Conservation (phyloP, 2,329 filamentous ascomycete genomes). For the Fusarium clavum region DNA sequence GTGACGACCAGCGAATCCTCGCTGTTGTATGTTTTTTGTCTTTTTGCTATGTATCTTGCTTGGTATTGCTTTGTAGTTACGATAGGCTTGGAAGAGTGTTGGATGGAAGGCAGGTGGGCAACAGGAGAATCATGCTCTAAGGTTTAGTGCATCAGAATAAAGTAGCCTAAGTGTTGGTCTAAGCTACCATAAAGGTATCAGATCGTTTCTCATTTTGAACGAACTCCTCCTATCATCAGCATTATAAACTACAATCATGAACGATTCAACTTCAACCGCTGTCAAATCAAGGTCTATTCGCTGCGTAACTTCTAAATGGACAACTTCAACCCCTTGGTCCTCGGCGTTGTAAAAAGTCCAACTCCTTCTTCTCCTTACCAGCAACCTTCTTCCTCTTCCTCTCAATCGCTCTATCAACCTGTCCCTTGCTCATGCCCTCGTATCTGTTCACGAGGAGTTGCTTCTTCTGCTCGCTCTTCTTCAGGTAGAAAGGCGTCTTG, state of each 20-base stretch:
- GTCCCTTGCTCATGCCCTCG: constrained; percentile 83
- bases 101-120: too few species aligned
- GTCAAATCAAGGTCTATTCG: neutral
- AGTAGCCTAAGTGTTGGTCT: too few species aligned
- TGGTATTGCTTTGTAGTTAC: too few species aligned
- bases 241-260: neutral
- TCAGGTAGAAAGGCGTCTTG: constrained; percentile 93
- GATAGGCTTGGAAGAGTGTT: too few species aligned
- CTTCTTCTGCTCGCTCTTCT: constrained; percentile 93
- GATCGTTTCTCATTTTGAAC: neutral
- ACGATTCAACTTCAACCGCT: neutral
- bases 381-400: constrained; percentile 90
- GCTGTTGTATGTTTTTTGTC: too few species aligned
- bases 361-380: constrained; percentile 83
- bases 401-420: constrained; percentile 87
- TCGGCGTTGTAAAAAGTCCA: constrained; percentile 59
- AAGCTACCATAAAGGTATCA: too few species aligned
- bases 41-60: too few species aligned
- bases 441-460: constrained; percentile 82
- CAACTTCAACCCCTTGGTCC: neutral
- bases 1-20: too few species aligned
- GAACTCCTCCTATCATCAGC: neutral
- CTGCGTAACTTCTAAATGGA: neutral
- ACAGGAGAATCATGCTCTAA: too few species aligned
- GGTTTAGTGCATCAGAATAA: too few species aligned